Conservation (phyloP, 2,329 filamentous ascomycete genomes). For the Sclerotiophoma versabilis region DNA sequence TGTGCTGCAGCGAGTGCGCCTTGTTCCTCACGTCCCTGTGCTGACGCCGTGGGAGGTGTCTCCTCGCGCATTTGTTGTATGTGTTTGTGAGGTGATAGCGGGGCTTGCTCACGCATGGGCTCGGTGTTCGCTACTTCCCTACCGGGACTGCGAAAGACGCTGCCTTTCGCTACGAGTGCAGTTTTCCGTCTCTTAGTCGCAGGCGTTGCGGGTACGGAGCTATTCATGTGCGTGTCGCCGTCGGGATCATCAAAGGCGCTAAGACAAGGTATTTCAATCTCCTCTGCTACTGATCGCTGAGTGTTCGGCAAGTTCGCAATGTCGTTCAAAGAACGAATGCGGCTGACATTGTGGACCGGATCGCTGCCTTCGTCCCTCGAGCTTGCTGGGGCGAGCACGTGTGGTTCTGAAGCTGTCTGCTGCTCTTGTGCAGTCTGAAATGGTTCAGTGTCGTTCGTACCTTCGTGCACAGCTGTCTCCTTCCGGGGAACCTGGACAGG, state of each 20-base stretch:
- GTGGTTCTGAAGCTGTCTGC: constrained; percentile 35
- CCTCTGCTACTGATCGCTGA: constrained; percentile 38
- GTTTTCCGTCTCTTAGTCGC: constrained; percentile 43
- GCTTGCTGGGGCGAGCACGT: constrained; percentile 16
- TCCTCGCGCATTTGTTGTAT: constrained; percentile 30
- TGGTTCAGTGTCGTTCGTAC: constrained; percentile 30
- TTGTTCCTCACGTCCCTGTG: constrained; percentile 43
- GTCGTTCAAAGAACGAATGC: constrained; percentile 44
- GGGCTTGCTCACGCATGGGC: constrained; percentile 17
- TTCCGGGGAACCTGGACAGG: neutral
- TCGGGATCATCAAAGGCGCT: constrained; percentile 45
- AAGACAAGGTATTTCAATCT: constrained; percentile 42
- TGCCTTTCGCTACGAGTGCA: constrained; percentile 32
- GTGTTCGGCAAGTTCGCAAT: constrained; percentile 47
- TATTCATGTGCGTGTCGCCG: constrained; percentile 37
- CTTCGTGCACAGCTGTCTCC: neutral
- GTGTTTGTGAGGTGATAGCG: constrained; percentile 23
- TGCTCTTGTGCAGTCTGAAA: constrained; percentile 51
- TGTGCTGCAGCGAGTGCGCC: constrained; percentile 42
- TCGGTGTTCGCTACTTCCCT: constrained; percentile 20
- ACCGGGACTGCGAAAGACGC: constrained; percentile 25
- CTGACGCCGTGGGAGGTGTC: constrained; percentile 29
- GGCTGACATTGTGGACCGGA: constrained; percentile 11
- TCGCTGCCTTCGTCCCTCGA: constrained; percentile 28
- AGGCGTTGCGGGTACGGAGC: constrained; percentile 32